Evolutionary conservation across 257 asterid genomes (phyloP), one percentile per base, ranked within the genome.

Genomic region (Sherardia arvensis): DNA sequence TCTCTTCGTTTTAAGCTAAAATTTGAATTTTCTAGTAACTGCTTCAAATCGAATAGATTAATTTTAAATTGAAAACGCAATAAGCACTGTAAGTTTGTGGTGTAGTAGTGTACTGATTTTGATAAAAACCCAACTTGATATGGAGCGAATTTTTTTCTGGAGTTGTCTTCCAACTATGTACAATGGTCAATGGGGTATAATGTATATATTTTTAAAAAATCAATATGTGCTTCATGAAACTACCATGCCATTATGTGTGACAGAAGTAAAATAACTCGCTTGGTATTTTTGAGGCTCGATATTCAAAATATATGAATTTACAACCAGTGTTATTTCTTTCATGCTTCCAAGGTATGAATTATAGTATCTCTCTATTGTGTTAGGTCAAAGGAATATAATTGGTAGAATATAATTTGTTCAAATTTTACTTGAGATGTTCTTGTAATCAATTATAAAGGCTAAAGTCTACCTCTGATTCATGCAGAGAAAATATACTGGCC

Each of bases 401-500:
- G 45, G 45, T 8, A 4, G 0, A 36, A 3, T 9, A 1, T 38
- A 11, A 9, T 43, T 17, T 43, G 20, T 43, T 7, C 51, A 43
- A 43, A 26, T 25, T 17, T 48, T 48, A 28, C 26, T 23, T 49
- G 25, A 49, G 56, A 23, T 54, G n/a, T 6, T 45, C 36, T 33
- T 29, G 48, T 43, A 14, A 28, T 63, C 40, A 27, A n/a, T 21
- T 1, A 48, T 20, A 20, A n/a, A n/a, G 15, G 23, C 29, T 28
- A 21, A 36, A 64, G 17, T 49, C 27, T 26, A 58, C 33, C 47
- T 57, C 34, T 23, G 33, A 27, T 53, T 64, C 18, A 26, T 74
- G 87, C 89, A 92, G 99, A 80, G 0, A 80, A 73, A 73, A 78
- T 92, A 51, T 90, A 89, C 77, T 92, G 99, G 99, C 99, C 99